Evolutionary conservation across 2,329 filamentous ascomycete genomes (phyloP).

Genomic region (Trichoderma aggressivum): DNA sequence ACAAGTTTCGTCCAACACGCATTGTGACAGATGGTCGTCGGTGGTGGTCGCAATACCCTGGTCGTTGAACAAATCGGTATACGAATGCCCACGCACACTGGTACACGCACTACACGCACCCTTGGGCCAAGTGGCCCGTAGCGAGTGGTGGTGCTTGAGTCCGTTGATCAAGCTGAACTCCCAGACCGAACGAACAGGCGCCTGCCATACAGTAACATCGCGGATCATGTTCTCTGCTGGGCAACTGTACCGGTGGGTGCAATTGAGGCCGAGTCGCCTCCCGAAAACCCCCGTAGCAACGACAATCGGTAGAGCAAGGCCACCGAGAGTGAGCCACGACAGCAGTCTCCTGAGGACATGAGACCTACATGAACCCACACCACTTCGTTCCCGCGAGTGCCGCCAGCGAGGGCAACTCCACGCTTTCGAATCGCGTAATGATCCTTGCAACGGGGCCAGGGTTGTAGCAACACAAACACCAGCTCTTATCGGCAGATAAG

Average conservation of each 20-base stretch:
- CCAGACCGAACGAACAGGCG: neutral
- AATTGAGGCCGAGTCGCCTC: neutral
- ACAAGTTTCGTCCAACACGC: neutral
- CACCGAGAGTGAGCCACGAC: constrained; percentile 11
- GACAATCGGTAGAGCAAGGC: neutral
- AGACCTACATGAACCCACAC: constrained; percentile 1
- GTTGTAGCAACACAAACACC: constrained; percentile 5
- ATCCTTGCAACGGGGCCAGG: constrained; percentile 10
- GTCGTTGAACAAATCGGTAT: neutral
- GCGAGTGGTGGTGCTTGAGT: neutral
- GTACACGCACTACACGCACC: neutral
- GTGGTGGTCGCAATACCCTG: neutral
- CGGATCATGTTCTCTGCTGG: neutral
- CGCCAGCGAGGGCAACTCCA: constrained; percentile 6
- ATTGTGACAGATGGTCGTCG: neutral
- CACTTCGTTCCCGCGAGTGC: constrained; percentile 14
- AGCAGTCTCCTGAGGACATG: constrained; percentile 2
- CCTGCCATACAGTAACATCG: neutral
- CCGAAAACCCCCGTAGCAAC: constrained; percentile 2
- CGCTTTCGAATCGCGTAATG: constrained; percentile 6
- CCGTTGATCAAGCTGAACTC: neutral
- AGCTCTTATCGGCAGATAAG: constrained; percentile 18
- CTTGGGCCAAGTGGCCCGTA: neutral
- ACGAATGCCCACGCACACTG: neutral
- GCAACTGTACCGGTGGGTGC: neutral